phyloP scores from a whole-genome alignment of 257 asterid species.

The Schizonepeta tenuifolia region DNA sequence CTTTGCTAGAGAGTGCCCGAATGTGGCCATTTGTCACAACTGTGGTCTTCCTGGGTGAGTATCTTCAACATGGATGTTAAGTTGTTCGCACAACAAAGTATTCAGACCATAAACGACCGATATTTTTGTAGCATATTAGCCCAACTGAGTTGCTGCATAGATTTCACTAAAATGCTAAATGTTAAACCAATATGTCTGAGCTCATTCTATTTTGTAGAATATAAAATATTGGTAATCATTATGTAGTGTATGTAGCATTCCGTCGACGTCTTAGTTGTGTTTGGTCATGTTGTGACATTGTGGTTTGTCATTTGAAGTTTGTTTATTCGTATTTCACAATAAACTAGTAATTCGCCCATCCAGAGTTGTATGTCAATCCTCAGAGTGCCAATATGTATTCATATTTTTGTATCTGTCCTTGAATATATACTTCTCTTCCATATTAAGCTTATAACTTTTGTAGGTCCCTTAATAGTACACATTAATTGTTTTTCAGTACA shows the following conservation, averaged over 20 bases:
- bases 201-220: not conserved
- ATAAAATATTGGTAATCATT: not conserved
- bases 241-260: not conserved
- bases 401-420: constrained; percentile 7
- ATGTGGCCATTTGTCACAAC: constrained; percentile 92
- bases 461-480: not conserved
- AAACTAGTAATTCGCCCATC: not conserved
- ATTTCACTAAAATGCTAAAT: not conserved
- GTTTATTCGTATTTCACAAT: not conserved
- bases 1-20: constrained; percentile 95
- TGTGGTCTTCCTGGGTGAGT: constrained; percentile 99
- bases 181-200: not conserved
- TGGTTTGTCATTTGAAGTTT: not conserved
- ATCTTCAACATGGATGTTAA: constrained; percentile 13
- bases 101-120: not conserved
- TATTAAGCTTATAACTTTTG: not conserved
- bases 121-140: not conserved
- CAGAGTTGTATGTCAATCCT: not conserved
- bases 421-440: not conserved
- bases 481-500: not conserved
- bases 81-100: not conserved
- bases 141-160: not conserved
- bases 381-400: not conserved
- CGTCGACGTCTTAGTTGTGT: not conserved
- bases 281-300: not conserved